A percentile compares a stretch with the other conserved stretches of the same genome.
Conservation (phyloP, 108 stramenopile genomes). For the Stephanodiscus triporus region DNA sequence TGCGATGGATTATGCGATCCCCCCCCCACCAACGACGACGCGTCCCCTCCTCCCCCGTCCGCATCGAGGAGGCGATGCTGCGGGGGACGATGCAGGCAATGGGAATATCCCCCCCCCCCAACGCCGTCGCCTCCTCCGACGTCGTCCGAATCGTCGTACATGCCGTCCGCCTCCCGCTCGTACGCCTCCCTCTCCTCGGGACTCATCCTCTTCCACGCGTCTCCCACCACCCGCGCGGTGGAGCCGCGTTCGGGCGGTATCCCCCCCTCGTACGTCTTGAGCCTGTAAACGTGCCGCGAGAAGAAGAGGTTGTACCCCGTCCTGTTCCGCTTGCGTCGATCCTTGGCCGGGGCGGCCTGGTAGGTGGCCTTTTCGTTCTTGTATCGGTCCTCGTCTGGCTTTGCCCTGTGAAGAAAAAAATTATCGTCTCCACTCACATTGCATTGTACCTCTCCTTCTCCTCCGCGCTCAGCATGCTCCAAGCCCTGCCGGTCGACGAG, state of each 20-base stretch:
- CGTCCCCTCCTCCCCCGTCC: too few species aligned
- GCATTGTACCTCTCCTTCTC: slow-evolving; percentile 79
- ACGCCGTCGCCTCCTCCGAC: too few species aligned
- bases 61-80: too few species aligned
- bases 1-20: neutral
- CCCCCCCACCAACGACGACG: too few species aligned
- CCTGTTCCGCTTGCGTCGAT: slow-evolving; percentile 78
- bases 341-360: slow-evolving; percentile 76
- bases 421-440: slow-evolving; percentile 35
- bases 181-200: slow-evolving; percentile 77
- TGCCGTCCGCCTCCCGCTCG: slow-evolving; percentile 79
- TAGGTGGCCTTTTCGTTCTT: slow-evolving; percentile 81
- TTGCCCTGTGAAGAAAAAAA: slow-evolving; percentile 46
- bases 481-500: slow-evolving; percentile 67
- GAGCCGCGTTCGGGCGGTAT: slow-evolving; percentile 78
- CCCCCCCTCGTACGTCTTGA: slow-evolving; percentile 69
- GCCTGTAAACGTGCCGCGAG: slow-evolving; percentile 66
- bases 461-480: slow-evolving; percentile 69
- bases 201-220: slow-evolving; percentile 79
- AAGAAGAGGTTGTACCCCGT: slow-evolving; percentile 88
- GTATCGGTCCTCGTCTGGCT: slow-evolving; percentile 72
- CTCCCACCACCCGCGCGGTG: slow-evolving; percentile 76
- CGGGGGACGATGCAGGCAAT: too few species aligned
- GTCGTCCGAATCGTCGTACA: slow-evolving; percentile 37
- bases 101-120: too few species aligned